These are phyloP conservation scores for Pseudogymnoascus sp. DNA, from an alignment of 2,329 filamentous ascomycete species.

Conservation along the genomic window DNA sequence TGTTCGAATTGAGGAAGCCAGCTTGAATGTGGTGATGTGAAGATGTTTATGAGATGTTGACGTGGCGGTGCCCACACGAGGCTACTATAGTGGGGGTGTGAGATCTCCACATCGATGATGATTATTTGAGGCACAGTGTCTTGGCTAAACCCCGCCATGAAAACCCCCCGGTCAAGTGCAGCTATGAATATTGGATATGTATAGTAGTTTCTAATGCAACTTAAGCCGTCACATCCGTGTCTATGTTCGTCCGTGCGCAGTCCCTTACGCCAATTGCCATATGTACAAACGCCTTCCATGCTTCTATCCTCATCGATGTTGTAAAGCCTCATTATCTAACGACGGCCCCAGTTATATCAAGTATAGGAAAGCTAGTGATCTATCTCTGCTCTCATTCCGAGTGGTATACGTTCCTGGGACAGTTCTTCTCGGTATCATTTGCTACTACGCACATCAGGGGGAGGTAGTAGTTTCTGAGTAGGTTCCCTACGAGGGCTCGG, in stretches of 20 bases:
- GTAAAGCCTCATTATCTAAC: not conserved
- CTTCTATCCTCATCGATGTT: not conserved
- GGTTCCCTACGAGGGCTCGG: not conserved
- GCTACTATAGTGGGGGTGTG: slow-evolving; percentile 4
- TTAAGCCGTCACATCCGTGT: not conserved
- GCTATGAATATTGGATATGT: not conserved
- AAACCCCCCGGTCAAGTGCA: not conserved
- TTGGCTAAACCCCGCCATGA: not conserved
- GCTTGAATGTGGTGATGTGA: slow-evolving; percentile 14
- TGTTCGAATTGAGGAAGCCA: slow-evolving; percentile 16
- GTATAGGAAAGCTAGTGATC: not conserved
- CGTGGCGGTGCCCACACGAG: not conserved
- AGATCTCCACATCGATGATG: slow-evolving; percentile 8
- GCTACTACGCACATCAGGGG: not conserved
- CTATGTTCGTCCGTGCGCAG: not conserved
- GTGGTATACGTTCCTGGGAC: not conserved
- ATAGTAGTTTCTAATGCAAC: not conserved
- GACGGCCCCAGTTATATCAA: not conserved
- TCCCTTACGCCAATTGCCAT: not conserved
- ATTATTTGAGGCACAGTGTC: slow-evolving; percentile 1
- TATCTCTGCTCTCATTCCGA: not conserved
- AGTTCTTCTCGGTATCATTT: not conserved
- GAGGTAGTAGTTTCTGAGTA: slow-evolving; percentile 2
- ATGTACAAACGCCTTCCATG: not conserved
- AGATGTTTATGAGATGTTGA: slow-evolving; percentile 5